Evolutionary conservation across 139 green algal species (phyloP), one percentile per base, ranked within the genome.

Genomic region (Volvox africanus): DNA sequence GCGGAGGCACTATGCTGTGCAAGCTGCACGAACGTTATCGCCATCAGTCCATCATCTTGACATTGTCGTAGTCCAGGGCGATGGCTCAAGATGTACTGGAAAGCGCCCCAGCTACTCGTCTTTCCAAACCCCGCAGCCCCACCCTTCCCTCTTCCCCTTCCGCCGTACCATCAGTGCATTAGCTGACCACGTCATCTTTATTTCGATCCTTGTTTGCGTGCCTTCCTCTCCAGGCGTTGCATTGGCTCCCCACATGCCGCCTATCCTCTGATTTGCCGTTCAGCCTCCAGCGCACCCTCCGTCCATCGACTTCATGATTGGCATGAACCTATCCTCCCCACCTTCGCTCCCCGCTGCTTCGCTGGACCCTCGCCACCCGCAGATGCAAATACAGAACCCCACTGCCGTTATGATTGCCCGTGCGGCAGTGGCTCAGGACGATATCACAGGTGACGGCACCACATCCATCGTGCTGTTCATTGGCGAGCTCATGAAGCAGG

Each of bases 361-460:
- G 67, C 6, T 14, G 22, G 67, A 6, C 24, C 11, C 1, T 28
- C 22, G 65, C 1, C 37, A 1, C 79, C 37, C 24, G 55, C 83
- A 89, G 86, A 99, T 99, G 97, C 98, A 99, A 92, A 99, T 99
- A 82, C 98, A 99, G 84, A 99, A 99, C 95, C 98, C 98, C n/a
- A 99, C 98, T 5, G 98, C 98, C 3, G 96, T 99, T 24, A 99
- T 99, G 98, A 99, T 99, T 88, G 98, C 98, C 16, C 95, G 98
- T 21, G 98, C 97, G 36, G 98, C 98, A 28, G 98, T 99, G 14
- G 98, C 98, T 1, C 98, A 99, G 86, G 98, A 99, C 79, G 98
- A 99, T 37, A 94, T 99, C 44, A 99, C 97, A 30, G 98, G 97
- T 14, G 98, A 99, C 92, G 98, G 98, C 84, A 99, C 98, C 24